Evolutionary conservation across 75 land plant genomes (phyloP).

Genomic region (Chamaecyparis obtusa): DNA sequence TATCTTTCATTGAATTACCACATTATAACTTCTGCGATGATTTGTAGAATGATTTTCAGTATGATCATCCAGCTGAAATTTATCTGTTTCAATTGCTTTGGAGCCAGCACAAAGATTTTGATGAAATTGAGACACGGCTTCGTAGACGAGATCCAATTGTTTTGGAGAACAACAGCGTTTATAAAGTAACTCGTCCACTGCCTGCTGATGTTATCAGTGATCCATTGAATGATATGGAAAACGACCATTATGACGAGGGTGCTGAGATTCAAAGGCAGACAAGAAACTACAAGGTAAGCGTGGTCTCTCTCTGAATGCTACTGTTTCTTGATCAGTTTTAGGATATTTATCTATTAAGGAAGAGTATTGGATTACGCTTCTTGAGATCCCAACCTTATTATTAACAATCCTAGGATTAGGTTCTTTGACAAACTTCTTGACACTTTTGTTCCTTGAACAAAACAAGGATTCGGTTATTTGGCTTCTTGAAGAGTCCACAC

Average conservation of each 20-base stretch:
- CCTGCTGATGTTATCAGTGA: conserved; percentile 70
- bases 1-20: not conserved
- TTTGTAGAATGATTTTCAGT: not conserved
- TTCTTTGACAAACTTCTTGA: not conserved
- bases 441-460: not conserved
- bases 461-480: not conserved
- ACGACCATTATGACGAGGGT: conserved; percentile 75
- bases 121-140: conserved; percentile 79
- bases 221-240: conserved; percentile 58
- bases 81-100: conserved; percentile 12
- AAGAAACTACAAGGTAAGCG: conserved; percentile 51
- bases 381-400: not conserved
- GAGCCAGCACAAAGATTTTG: conserved; percentile 85
- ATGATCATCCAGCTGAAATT: not conserved
- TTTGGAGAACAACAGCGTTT: conserved; percentile 37
- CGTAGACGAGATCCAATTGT: conserved; percentile 69
- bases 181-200: conserved; percentile 26
- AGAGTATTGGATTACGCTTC: not conserved
- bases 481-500: not conserved
- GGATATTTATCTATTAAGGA: not conserved
- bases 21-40: not conserved
- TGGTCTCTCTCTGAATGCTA: not conserved
- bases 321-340: not conserved
- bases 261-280: conserved; percentile 48
- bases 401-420: too few species aligned